Evolutionary conservation across 2,329 filamentous ascomycete species (phyloP).

Genomic region (Xylaria hypoxylon): DNA sequence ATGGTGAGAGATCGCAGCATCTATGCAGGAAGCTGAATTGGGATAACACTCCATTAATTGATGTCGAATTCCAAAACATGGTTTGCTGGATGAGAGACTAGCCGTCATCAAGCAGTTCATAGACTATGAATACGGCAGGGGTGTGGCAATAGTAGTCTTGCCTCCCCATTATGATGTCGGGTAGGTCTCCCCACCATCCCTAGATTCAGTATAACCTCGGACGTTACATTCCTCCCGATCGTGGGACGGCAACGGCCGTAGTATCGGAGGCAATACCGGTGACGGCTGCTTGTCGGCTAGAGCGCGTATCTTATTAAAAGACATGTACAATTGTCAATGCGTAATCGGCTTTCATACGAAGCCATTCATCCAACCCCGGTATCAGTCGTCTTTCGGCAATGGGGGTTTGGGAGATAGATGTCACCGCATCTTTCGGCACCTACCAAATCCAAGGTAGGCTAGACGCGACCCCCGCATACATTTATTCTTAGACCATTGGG

Average conservation of each 20-base stretch:
- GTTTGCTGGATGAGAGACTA: slow-evolving; percentile 9
- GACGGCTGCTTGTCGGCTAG: slow-evolving; percentile 12
- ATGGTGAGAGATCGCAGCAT: slow-evolving; percentile 7
- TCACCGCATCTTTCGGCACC: slow-evolving; percentile 12
- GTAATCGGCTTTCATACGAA: too few relatives aligned
- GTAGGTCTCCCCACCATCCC: not conserved
- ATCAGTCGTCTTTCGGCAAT: too few relatives aligned
- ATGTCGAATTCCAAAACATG: not conserved
- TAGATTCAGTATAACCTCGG: slow-evolving; percentile 12
- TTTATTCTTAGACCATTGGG: not conserved
- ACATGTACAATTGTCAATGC: not conserved
- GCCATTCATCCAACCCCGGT: too few relatives aligned
- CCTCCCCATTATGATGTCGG: slow-evolving; percentile 3
- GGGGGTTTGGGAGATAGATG: not conserved
- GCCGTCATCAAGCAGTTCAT: not conserved
- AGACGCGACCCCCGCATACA: slow-evolving; percentile 14
- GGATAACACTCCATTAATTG: not conserved
- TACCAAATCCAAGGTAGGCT: slow-evolving; percentile 1
- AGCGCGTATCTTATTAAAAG: slow-evolving; percentile 10
- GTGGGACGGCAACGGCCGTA: slow-evolving; percentile 20
- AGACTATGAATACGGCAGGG: not conserved
- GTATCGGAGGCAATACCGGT: slow-evolving; percentile 27
- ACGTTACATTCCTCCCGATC: slow-evolving; percentile 26
- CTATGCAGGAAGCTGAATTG: not conserved
- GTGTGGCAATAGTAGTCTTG: not conserved